Evolutionary conservation across 192 early-diverging fungal genomes (phyloP).

Genomic region (Coemansia sp.): DNA sequence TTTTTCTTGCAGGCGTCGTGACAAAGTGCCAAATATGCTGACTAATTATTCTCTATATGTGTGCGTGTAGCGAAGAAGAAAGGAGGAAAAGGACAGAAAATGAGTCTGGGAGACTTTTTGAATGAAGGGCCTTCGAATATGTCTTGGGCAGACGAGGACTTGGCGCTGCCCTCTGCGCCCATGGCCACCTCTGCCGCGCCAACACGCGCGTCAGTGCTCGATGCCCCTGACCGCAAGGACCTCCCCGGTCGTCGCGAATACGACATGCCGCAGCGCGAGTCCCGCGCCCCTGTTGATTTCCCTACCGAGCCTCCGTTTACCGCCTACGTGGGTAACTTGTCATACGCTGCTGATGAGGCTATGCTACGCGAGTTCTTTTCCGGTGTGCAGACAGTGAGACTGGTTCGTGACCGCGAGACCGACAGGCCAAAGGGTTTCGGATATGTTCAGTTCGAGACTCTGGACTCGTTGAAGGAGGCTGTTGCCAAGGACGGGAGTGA

Average conservation of each 20-base stretch:
- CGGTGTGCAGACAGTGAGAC: slow-evolving; percentile 72
- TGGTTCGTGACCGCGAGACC: slow-evolving; percentile 76
- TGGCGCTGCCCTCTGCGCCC: slow-evolving; percentile 81
- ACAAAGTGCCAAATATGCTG: neutral
- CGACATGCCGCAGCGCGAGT: slow-evolving; percentile 13
- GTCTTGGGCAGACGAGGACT: slow-evolving; percentile 92
- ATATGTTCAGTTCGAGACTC: slow-evolving; percentile 90
- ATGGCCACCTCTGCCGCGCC: slow-evolving; percentile 19
- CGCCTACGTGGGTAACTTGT: slow-evolving; percentile 87
- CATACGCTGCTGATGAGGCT: slow-evolving; percentile 77
- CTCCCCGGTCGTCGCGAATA: slow-evolving; percentile 8
- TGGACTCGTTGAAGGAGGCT: slow-evolving; percentile 80
- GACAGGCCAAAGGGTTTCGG: slow-evolving; percentile 90
- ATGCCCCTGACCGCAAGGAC: slow-evolving; percentile 35
- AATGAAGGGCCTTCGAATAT: slow-evolving; percentile 12
- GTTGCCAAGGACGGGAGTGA: slow-evolving; percentile 58
- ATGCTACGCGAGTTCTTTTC: slow-evolving; percentile 77
- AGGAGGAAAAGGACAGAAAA: slow-evolving; percentile 60
- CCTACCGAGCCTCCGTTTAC: slow-evolving; percentile 88
- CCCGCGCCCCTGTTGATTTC: slow-evolving; percentile 58
- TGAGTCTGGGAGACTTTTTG: slow-evolving; percentile 84
- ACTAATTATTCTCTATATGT: neutral
- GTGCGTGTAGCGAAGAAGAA: slow-evolving; percentile 67
- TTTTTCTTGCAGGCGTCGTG: too few relatives aligned
- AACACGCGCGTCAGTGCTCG: slow-evolving; percentile 30